phyloP scores from a whole-genome alignment of 441 rosid species.

The Hura crepitans region DNA sequence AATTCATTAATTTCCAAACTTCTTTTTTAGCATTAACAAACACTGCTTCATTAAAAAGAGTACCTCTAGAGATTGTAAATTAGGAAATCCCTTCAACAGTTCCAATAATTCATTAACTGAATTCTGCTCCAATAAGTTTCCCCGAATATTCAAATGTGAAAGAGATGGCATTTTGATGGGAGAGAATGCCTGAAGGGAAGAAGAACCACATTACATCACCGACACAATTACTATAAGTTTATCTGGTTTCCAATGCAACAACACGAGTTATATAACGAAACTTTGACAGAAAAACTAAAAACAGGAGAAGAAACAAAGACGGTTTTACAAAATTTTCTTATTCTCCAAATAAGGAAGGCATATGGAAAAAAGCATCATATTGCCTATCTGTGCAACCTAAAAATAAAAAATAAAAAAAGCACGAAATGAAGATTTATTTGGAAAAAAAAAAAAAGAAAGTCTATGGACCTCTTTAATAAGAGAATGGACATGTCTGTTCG shows the following conservation, averaged over 20 bases:
- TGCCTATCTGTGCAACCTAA: neutral
- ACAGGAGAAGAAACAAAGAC: neutral
- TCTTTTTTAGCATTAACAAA: slow-evolving; percentile 10
- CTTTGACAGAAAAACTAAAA: slow-evolving; percentile 7
- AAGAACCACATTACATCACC: slow-evolving; percentile 23
- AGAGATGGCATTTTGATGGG: slow-evolving; percentile 60
- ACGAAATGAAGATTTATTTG: neutral
- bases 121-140: slow-evolving; percentile 58
- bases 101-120: slow-evolving; percentile 48
- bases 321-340: neutral
- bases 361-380: neutral
- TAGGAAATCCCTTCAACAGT: slow-evolving; percentile 59
- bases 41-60: slow-evolving; percentile 16
- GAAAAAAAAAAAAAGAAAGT: neutral
- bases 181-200: slow-evolving; percentile 55
- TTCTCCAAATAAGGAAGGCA: neutral
- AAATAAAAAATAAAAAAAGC: neutral
- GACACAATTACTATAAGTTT: slow-evolving; percentile 1
- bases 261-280: neutral
- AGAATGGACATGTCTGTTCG: slow-evolving; percentile 58
- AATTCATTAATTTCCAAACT: neutral
- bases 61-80: slow-evolving; percentile 71
- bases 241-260: slow-evolving; percentile 7
- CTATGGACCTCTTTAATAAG: slow-evolving; percentile 63
- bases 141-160: slow-evolving; percentile 64